A percentile compares a stretch with the other conserved stretches of the same genome.
Conservation (phyloP, 2,329 filamentous ascomycete genomes). For the Neobulgaria alba region DNA sequence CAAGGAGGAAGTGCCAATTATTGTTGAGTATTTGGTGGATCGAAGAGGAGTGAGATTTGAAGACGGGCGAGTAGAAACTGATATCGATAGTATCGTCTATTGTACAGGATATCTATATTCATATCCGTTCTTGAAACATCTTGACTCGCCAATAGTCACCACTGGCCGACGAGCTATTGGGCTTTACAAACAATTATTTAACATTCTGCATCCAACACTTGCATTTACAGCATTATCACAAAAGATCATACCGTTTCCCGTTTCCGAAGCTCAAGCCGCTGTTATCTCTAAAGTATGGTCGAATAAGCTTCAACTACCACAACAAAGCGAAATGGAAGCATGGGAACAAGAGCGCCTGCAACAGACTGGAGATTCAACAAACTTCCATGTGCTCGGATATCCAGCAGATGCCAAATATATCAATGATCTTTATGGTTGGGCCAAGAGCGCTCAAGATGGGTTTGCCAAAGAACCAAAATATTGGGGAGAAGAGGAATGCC, state of each 20-base stretch:
- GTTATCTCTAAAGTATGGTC: slow-evolving; percentile 71
- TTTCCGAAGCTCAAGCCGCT: slow-evolving; percentile 71
- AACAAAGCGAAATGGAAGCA: slow-evolving; percentile 50
- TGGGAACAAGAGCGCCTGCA: slow-evolving; percentile 50
- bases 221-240: slow-evolving; percentile 69
- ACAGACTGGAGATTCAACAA: slow-evolving; percentile 36
- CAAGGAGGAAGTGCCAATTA: slow-evolving; percentile 46
- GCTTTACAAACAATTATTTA: slow-evolving; percentile 73
- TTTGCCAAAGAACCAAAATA: slow-evolving; percentile 57
- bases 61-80: slow-evolving; percentile 53
- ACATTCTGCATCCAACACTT: slow-evolving; percentile 66
- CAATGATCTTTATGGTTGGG: slow-evolving; percentile 59
- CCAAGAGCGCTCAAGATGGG: slow-evolving; percentile 38
- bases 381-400: slow-evolving; percentile 41
- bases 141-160: slow-evolving; percentile 49
- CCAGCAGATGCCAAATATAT: slow-evolving; percentile 61
- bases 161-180: slow-evolving; percentile 63
- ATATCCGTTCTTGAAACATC: slow-evolving; percentile 58
- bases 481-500: slow-evolving; percentile 65
- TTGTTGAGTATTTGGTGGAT: slow-evolving; percentile 45
- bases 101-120: slow-evolving; percentile 87
- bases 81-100: slow-evolving; percentile 72
- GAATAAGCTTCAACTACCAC: slow-evolving; percentile 57
- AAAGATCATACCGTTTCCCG: slow-evolving; percentile 79
- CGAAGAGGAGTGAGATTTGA: slow-evolving; percentile 56